Conservation (phyloP, 805 yeast species). For the Yamadazyma nakazawae region DNA sequence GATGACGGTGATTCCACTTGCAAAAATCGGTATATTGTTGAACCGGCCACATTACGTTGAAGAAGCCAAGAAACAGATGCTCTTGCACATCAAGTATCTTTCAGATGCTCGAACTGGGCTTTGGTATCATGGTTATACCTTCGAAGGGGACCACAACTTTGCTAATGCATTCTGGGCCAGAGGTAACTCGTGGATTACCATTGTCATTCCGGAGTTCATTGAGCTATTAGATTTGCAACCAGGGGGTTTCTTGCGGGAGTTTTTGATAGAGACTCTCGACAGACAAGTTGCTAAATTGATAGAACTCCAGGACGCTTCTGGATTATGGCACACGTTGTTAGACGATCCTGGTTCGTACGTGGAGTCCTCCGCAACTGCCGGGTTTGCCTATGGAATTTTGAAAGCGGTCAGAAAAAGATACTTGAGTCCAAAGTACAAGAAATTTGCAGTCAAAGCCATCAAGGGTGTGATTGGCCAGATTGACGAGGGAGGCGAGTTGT, state of each 20-base stretch:
- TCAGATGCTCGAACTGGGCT: constrained; percentile 28
- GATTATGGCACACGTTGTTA: constrained; percentile 32
- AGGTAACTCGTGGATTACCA: constrained; percentile 36
- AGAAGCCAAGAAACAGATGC: constrained; percentile 32
- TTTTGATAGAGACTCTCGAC: constrained; percentile 25
- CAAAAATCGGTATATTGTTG: constrained; percentile 28
- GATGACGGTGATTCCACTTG: constrained; percentile 37
- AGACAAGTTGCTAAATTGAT: constrained; percentile 26
- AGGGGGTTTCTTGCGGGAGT: constrained; percentile 25
- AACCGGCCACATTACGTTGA: constrained; percentile 28
- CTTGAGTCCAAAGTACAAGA: constrained; percentile 20
- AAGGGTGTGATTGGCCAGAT: constrained; percentile 27
- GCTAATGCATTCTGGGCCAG: constrained; percentile 34
- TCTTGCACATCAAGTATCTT: constrained; percentile 29
- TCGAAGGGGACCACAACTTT: constrained; percentile 23
- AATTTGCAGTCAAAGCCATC: constrained; percentile 27
- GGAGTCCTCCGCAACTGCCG: constrained; percentile 34
- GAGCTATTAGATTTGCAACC: constrained; percentile 25
- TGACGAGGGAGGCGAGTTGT: constrained; percentile 27
- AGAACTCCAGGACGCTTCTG: constrained; percentile 25
- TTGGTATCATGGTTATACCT: constrained; percentile 33
- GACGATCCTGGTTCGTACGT: constrained; percentile 27
- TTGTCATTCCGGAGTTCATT: constrained; percentile 34
- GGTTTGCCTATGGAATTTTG: constrained; percentile 35
- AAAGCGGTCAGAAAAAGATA: constrained; percentile 27